Evolutionary conservation across 768 basidiomycete genomes (phyloP), one percentile per base, ranked within the genome.

Genomic region (Inosperma sp.): DNA sequence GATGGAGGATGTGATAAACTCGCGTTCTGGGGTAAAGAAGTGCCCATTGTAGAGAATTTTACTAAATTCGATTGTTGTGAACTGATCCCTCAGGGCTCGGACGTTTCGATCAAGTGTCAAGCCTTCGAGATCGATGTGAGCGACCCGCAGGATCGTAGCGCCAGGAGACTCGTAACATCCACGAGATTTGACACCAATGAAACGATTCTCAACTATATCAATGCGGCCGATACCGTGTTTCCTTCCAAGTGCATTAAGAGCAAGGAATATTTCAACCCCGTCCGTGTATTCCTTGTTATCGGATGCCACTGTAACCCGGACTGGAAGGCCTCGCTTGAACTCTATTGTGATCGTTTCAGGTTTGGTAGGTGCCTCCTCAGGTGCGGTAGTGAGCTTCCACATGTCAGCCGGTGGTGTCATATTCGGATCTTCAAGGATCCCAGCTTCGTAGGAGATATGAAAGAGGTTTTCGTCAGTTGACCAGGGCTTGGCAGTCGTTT

Each of bases 391-490:
- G 57, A 98, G 83, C 70, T 97, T 98, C 96, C 96, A 99, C 96
- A 99, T 99, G 77, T 98, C 95, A 10, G 68, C 66, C 14, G 95
- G 95, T 47, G 96, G 96, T 5, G 93, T 97, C 53, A 75, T 84
- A 76, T 95, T 82, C 56, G 96, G 96, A 65, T 98, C 88, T 69
- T 99, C 96, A 56, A 99, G 84, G 68, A 99, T 98, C 37, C 95
- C 96, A 9, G 96, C 95, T 70, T 99, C 96, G 73, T 97, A 99
- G 14, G 96, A 98, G 72, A 98, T 99, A 76, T 99, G 96, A 85
- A 95, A 97, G 41, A 99, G 79, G 74, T 98, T 99, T 74, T 98
- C 96, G 67, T 99, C 95, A 5, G 96, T 99, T 3, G 95, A 97
- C 96, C 96, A 99, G 30, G 96, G 95, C 73, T 98, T 97, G 49